These are phyloP conservation scores for Micractinium sp. DNA, from an alignment of 139 green algal genomes.

Conservation along the genomic window DNA sequence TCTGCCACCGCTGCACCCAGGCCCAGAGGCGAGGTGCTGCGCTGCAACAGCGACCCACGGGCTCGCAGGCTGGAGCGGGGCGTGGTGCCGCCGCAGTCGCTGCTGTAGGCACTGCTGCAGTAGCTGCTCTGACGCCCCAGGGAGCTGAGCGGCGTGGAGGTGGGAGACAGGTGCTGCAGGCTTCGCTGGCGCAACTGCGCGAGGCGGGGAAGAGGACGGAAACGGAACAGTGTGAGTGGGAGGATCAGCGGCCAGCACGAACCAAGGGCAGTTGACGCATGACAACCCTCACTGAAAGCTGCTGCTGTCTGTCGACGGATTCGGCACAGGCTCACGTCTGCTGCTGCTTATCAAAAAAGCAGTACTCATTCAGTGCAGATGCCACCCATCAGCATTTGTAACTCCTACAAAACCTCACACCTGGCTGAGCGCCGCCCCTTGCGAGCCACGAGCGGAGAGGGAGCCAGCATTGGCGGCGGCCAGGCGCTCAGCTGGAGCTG, in stretches of 20 bases:
- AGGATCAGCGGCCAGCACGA: neutral
- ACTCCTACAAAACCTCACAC: neutral
- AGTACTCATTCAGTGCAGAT: neutral
- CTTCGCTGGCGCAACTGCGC: slow-evolving; percentile 30
- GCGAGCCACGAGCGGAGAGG: neutral
- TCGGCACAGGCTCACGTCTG: neutral
- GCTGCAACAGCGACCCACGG: neutral
- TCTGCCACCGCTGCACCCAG: neutral
- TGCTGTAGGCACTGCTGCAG: slow-evolving; percentile 2
- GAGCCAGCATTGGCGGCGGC: neutral
- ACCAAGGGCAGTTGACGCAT: too few species aligned
- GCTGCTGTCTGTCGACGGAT: neutral
- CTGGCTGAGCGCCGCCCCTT: neutral
- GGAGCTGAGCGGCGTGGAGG: slow-evolving; percentile 30
- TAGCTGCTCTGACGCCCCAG: slow-evolving; percentile 27
- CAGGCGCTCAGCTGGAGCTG: neutral
- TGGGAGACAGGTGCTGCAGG: slow-evolving; percentile 33
- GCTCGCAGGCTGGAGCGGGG: neutral
- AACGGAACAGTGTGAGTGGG: neutral
- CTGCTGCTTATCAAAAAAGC: too few species aligned
- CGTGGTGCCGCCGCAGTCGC: neutral
- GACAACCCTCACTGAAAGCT: neutral
- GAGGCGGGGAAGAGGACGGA: neutral
- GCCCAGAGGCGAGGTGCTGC: slow-evolving; percentile 6
- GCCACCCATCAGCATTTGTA: neutral